Evolutionary conservation across 179 eudicot genomes (phyloP), one percentile per base, ranked within the genome.

Genomic region (Beta lomatogona): DNA sequence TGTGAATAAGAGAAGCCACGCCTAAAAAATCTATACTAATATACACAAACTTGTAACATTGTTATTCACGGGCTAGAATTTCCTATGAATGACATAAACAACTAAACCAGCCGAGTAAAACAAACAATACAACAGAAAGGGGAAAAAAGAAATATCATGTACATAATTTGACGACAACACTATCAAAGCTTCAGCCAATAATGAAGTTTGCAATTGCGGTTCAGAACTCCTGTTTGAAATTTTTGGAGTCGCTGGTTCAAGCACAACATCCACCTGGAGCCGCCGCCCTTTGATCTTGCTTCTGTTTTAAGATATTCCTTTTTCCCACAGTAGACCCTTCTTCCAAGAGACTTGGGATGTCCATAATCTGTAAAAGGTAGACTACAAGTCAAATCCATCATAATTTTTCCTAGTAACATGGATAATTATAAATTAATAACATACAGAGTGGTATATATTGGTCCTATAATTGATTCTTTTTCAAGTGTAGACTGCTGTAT

Each of bases 261-360:
- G 89, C 86, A 88, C 99, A 95, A 82, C 99, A 94, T 71, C 92
- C 89, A 68, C 89, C 79, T 45, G 73, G 11, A 4, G 86, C 79
- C 50, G 86, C 86, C 11, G 84, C 53, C 63, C 86, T 87, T 77
- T 85, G 77, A 78, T 92, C 95, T 87, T 88, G 97, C 73, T 92
- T 92, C 85, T 88, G 97, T 85, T 91, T 94, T 73, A 91, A 82
- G 79, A 90, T 92, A 79, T 92, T 95, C 85, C 91, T 91, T 90
- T 94, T 95, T 18, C 82, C 93, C 55, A 79, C 88, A 10, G 81
- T 88, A 3, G 98, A 91, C 70, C 98, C 99, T 96, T 96, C 96
- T 86, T 94, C 96, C 36, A 92, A 72, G 10, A 96, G 93, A 83
- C 97, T 90, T 3, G 99, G 99, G 76, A 91, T 88, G 84, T 92